Percentiles rank a stretch among this genome's conserved stretches.
phyloP scores from a whole-genome alignment of 441 rosid species.

The Manihot esculenta region DNA sequence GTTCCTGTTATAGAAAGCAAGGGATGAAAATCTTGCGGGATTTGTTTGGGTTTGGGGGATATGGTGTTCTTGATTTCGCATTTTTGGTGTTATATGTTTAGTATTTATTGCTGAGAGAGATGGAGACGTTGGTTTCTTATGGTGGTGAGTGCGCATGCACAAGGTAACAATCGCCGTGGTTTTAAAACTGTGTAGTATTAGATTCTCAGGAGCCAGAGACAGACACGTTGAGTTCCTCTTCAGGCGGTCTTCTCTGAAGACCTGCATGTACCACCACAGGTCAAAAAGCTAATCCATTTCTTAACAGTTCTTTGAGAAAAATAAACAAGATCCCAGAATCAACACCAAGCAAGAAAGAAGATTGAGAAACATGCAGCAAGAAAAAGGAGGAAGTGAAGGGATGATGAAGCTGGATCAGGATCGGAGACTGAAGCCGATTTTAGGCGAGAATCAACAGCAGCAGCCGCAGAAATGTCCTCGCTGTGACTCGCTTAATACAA shows the following conservation, averaged over 20 bases:
- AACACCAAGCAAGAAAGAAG: background rate
- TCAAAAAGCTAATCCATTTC: background rate
- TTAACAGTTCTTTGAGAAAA: background rate
- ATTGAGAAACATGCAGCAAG: background rate
- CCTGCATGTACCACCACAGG: conserved; percentile 25
- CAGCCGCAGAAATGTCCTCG: conserved; percentile 60
- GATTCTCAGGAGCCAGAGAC: conserved; percentile 20
- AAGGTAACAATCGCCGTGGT: conserved; percentile 29
- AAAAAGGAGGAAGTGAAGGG: background rate
- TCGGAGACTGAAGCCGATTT: conserved; percentile 27
- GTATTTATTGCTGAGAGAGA: conserved; percentile 10
- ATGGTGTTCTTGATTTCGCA: conserved; percentile 18
- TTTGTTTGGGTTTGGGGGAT: conserved; percentile 21
- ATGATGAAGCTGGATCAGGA: conserved; percentile 28
- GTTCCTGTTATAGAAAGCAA: no score
- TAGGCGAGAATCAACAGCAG: conserved; percentile 27
- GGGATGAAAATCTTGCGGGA: conserved; percentile 17
- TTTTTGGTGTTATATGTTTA: conserved; percentile 14
- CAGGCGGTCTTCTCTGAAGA: conserved; percentile 6
- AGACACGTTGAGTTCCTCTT: no score
- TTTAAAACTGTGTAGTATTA: conserved; percentile 7
- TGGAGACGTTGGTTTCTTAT: conserved; percentile 22
- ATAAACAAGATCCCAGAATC: background rate
- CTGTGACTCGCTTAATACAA: conserved; percentile 60
- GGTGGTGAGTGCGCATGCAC: conserved; percentile 29